A percentile compares a stretch with the other conserved stretches of the same genome.
Conservation (phyloP, 1,284 basidiomycete species). For the Ganoderma leucocontextum region DNA sequence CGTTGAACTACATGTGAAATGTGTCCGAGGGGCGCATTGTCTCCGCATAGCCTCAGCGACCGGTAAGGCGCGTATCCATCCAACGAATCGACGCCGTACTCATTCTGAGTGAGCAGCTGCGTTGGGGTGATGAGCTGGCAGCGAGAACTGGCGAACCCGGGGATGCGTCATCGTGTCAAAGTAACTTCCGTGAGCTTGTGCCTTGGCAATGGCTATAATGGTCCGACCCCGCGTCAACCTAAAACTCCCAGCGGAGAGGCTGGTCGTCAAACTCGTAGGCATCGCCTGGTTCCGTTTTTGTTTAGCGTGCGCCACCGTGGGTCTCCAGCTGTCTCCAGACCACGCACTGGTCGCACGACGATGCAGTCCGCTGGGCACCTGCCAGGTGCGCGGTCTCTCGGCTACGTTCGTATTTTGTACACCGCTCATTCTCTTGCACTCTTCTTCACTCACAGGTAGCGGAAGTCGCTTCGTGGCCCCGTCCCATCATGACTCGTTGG, state of each 20-base stretch:
- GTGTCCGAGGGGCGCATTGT: not conserved
- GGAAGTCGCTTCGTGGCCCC: not conserved
- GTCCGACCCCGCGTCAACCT: not conserved
- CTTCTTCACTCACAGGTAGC: not conserved
- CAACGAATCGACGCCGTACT: not conserved
- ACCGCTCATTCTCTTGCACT: not conserved
- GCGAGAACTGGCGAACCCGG: not conserved
- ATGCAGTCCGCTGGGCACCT: not conserved
- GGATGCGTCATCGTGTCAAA: not conserved
- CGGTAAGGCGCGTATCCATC: not conserved
- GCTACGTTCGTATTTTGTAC: not conserved
- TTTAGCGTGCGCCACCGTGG: conserved; percentile 1
- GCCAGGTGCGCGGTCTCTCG: not conserved
- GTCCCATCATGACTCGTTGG: not conserved
- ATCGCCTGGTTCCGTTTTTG: not conserved
- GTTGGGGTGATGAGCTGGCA: not conserved
- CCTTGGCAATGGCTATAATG: not conserved
- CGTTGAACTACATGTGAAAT: not conserved
- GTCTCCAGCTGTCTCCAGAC: not conserved
- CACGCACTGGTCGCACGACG: not conserved
- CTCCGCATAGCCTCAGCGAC: not conserved
- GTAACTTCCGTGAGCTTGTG: not conserved
- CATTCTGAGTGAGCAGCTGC: not conserved
- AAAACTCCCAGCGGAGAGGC: not conserved
- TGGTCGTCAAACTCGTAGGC: no score